Evolutionary conservation across 2,329 filamentous ascomycete genomes (phyloP).

Genomic region (Fusarium albidum): DNA sequence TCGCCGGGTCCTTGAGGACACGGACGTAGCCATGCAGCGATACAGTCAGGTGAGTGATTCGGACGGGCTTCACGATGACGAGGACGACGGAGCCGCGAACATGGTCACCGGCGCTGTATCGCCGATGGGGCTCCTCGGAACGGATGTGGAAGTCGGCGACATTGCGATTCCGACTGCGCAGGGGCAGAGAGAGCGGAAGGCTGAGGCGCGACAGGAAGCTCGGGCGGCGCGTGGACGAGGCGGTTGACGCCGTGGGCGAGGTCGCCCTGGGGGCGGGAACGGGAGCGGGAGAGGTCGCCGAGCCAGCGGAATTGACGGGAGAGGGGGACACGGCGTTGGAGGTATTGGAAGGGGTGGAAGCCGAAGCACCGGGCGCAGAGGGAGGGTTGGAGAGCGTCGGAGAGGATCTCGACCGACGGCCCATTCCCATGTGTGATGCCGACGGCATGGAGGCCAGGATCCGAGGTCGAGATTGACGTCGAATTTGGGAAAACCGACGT

Average conservation of each 20-base stretch:
- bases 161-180: conserved; percentile 66
- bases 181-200: conserved; percentile 57
- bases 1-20: conserved; percentile 75
- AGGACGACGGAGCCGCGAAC: conserved; percentile 78
- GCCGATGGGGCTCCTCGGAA: conserved; percentile 78
- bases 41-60: conserved; percentile 82
- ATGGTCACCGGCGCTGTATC: conserved; percentile 78
- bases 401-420: conserved; percentile 39
- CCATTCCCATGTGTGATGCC: conserved; percentile 42
- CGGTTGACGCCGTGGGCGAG: conserved; percentile 35
- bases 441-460: conserved; percentile 38
- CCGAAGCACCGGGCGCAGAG: conserved; percentile 45
- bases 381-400: conserved; percentile 50
- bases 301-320: conserved; percentile 46
- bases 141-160: conserved; percentile 81
- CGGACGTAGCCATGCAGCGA: conserved; percentile 81
- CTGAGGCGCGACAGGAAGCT: conserved; percentile 61
- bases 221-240: conserved; percentile 41
- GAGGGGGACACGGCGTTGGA: conserved; percentile 49
- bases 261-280: conserved; percentile 31
- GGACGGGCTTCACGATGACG: conserved; percentile 75
- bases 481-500: conserved; percentile 30
- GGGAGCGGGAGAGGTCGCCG: conserved; percentile 41
- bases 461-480: conserved; percentile 36
- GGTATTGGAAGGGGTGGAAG: conserved; percentile 49